Conservation (phyloP, 768 basidiomycete genomes). For the Calocybe cyanea region DNA sequence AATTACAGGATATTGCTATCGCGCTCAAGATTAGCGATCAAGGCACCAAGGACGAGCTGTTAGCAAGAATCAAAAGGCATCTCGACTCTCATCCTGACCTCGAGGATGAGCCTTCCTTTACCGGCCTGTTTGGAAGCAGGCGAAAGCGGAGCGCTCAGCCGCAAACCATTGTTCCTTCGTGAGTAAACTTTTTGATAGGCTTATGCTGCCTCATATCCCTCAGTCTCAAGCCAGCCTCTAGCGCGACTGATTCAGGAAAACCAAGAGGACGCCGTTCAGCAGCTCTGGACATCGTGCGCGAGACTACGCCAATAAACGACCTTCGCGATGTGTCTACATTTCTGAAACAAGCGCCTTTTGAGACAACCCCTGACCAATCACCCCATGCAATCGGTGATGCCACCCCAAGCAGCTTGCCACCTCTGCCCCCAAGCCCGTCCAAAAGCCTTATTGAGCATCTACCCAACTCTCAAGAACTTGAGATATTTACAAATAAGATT, state of each 20-base stretch:
- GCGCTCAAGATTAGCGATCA: slow-evolving; percentile 48
- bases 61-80: slow-evolving; percentile 57
- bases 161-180: slow-evolving; percentile 15
- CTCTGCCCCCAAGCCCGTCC: slow-evolving; percentile 34
- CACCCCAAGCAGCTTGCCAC: slow-evolving; percentile 37
- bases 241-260: no score
- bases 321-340: slow-evolving; percentile 47
- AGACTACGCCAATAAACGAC: slow-evolving; percentile 48
- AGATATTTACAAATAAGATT: slow-evolving; percentile 27
- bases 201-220: not conserved
- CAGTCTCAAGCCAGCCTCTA: no score
- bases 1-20: slow-evolving; percentile 57
- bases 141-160: slow-evolving; percentile 43
- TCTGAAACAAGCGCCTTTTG: slow-evolving; percentile 43
- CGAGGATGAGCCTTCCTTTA: slow-evolving; percentile 54
- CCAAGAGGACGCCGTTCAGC: slow-evolving; percentile 21
- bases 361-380: slow-evolving; percentile 22
- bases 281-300: slow-evolving; percentile 38
- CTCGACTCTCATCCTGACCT: slow-evolving; percentile 54
- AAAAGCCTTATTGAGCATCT: slow-evolving; percentile 36
- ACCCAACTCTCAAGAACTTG: slow-evolving; percentile 25
- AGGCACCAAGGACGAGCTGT: slow-evolving; percentile 64
- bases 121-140: slow-evolving; percentile 46
- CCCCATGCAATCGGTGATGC: slow-evolving; percentile 17
- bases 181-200: not conserved